Evolutionary conservation across 139 green algal genomes (phyloP).

Genomic region (Micromonas pusilla): DNA sequence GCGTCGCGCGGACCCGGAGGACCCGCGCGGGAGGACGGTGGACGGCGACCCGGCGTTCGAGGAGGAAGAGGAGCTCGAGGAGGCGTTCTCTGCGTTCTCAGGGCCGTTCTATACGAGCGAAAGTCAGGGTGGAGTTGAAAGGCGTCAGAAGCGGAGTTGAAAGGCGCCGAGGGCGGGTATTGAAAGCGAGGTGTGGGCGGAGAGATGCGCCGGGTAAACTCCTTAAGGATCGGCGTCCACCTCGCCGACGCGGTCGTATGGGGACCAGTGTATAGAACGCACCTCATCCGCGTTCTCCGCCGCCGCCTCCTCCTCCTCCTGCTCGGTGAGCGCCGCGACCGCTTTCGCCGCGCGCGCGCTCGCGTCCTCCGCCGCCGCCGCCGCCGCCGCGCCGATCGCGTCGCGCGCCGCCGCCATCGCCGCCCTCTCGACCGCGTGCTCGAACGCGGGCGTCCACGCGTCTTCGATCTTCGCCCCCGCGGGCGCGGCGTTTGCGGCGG

Average conservation of each 20-base stretch:
- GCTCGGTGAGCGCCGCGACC: background rate
- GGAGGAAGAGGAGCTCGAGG: background rate
- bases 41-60: background rate
- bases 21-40: background rate
- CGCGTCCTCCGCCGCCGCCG: background rate
- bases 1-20: too few relatives aligned
- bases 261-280: too few relatives aligned
- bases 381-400: background rate
- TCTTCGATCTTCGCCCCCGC: background rate
- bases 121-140: too few relatives aligned
- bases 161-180: too few relatives aligned
- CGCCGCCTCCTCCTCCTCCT: background rate
- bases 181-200: too few relatives aligned
- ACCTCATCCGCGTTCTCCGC: too few relatives aligned
- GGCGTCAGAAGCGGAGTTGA: too few relatives aligned
- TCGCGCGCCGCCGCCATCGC: constrained; percentile 15
- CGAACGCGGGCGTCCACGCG: constrained; percentile 16
- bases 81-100: background rate
- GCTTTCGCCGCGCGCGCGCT: background rate
- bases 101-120: too few relatives aligned
- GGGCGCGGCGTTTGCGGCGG: background rate
- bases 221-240: too few relatives aligned
- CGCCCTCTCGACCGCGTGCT: constrained; percentile 7
- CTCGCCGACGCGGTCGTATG: too few relatives aligned
- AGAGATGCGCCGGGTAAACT: too few relatives aligned